Evolutionary conservation across 257 asterid species (phyloP), one percentile per base, ranked within the genome.

Genomic region (Paraleonurus japonicus): DNA sequence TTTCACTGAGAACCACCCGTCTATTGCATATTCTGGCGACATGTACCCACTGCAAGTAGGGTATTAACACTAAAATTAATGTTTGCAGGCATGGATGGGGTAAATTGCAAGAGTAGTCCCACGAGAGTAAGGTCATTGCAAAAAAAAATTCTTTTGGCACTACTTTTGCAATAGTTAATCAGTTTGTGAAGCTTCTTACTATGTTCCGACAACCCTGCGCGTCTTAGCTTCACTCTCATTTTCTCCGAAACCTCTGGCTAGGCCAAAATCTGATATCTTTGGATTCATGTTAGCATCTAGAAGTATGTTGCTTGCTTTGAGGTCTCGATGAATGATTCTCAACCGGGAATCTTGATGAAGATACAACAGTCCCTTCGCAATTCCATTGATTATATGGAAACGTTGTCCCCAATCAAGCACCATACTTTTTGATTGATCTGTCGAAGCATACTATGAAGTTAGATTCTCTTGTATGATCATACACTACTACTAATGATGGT

Each of bases 311-410:
- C 63, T 13, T 4, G 63, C 63, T 57, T 57, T 57, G 63, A 57
- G 63, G 37, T 57, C 63, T 57, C 39, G 37, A 26, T 57, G 63
- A 12, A 57, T 57, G 32, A 57, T 57, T 57, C 37, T 57, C 37
- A 57, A 12, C 37, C 63, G 26, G 1, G 63, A 57, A 57, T 57
- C 63, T 26, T 57, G 63, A 57, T 57, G 63, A 57, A 57, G 63
- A 57, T 57, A 57, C 37, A 57, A 4, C 4, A 57, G 20, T 24
- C 63, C 63, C 20, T 57, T 57, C 5, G 63, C 63, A 24, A 57
- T 24, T 26, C 63, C 39, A 26, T 57, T 57, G 20, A 57, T 57
- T 2, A 57, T 57, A 24, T 57, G n/a, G 63, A 57, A 57, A 57
- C 63, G 63, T 57, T 24, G 28, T 24, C n/a, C 10, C 63, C 63